Base-by-base conservation (phyloP, 345 rosid species). In the Hevea brasiliensis region DNA sequence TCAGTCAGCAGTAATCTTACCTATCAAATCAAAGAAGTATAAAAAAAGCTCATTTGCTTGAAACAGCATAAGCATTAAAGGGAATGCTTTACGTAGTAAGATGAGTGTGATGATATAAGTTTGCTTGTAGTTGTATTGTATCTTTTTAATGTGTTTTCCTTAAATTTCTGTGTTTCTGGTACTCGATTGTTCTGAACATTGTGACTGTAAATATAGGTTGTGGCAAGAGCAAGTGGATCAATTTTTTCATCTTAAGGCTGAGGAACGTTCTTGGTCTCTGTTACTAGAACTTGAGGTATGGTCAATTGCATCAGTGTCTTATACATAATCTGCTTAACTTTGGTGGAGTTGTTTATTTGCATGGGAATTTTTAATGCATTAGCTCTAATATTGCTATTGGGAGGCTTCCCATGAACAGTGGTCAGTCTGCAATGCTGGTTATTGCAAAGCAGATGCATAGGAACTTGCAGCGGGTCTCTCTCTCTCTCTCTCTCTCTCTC, bases 281-380 rank as follows among this genome's bases (percentile, higher is more conserved):
- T 32, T 89, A 70, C 72, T 81, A 70, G 80, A 82, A 72, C 87
- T 88, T 65, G 81, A 82, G 88, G 96, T 89, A 81, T 79, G 85
- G 20, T 13, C 3, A 59, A 48, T 56, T 64, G 41, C 23, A 37
- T 10, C 15, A 60, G 41, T n/a, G 9, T 24, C 32, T 6, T 55
- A 40, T 69, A 26, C 8, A 40, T 20, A 27, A 59, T 51, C 48
- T 37, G 59, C 45, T 8, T 55, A 40, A 17, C 6, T 12, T 1
- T 56, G 17, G 6, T 37, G 12, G 37, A 21, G 50, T 14, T 70
- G 7, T 59, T 44, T 14, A 41, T 29, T 70, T 27, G 14, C 10
- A 27, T 48, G 60, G 13, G 17, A 14, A 48, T 48, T 50, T 17
- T 51, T 7, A 9, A 15, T 57, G 2, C 9, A 15, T 44, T 32